These are phyloP conservation scores for baker's yeast (Saccharomyces cerevisiae) DNA, from an alignment of 805 yeast species.

Conservation along the genomic window DNA sequence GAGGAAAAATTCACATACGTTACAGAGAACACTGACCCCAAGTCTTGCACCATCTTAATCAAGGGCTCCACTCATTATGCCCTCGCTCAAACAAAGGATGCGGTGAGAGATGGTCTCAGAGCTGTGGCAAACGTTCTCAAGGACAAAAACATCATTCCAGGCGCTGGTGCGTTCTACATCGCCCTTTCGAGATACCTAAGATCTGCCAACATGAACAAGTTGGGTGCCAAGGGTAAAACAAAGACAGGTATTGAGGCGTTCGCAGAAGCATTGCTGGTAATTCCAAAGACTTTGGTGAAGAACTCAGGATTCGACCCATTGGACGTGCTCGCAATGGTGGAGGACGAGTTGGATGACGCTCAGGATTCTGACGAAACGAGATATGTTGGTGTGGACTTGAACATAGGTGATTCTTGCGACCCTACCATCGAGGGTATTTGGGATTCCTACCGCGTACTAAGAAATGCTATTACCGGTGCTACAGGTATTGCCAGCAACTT, in stretches of 20 bases:
- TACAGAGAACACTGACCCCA: conserved; percentile 83
- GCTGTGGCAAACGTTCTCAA: conserved; percentile 86
- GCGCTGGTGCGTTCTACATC: conserved; percentile 93
- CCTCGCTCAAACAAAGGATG: conserved; percentile 88
- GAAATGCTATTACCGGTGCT: conserved; percentile 88
- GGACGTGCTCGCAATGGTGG: conserved; percentile 81
- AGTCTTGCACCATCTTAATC: conserved; percentile 82
- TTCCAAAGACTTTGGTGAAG: conserved; percentile 86
- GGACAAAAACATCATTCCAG: conserved; percentile 83
- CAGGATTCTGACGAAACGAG: conserved; percentile 47
- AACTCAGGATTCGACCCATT: conserved; percentile 92
- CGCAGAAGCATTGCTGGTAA: conserved; percentile 80
- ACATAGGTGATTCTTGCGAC: conserved; percentile 91
- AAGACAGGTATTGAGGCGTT: conserved; percentile 90
- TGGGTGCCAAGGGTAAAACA: conserved; percentile 70
- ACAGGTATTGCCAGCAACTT: conserved; percentile 90
- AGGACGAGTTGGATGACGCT: conserved; percentile 45
- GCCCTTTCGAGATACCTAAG: conserved; percentile 66
- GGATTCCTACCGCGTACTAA: conserved; percentile 90
- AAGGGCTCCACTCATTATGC: conserved; percentile 89
- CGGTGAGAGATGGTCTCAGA: conserved; percentile 93
- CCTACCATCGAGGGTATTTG: conserved; percentile 91
- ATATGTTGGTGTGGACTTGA: conserved; percentile 83
- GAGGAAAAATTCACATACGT: conserved; percentile 97
- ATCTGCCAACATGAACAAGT: conserved; percentile 39